Evolutionary conservation across 169 alveolate genomes (phyloP).

Genomic region (Cryptosporidium felis): DNA sequence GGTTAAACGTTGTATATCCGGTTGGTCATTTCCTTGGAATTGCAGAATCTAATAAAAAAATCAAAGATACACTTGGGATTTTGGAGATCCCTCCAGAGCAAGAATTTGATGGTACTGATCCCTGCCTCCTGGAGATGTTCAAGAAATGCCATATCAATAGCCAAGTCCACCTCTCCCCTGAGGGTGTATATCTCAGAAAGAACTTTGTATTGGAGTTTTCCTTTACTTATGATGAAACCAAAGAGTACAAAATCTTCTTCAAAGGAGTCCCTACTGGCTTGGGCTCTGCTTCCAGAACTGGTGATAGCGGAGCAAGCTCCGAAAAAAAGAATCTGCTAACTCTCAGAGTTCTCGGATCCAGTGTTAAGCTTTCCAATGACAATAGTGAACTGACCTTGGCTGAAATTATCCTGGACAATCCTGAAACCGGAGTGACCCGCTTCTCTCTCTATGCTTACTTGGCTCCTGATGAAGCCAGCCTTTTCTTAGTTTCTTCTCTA

Average conservation of each 20-base stretch:
- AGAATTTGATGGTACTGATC: background rate
- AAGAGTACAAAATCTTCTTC: conserved; percentile 5
- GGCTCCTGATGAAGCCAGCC: background rate
- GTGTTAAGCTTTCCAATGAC: background rate
- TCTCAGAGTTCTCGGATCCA: conserved; percentile 6
- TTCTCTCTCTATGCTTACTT: background rate
- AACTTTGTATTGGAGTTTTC: conserved; percentile 1
- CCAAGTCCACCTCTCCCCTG: conserved; percentile 28
- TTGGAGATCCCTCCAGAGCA: background rate
- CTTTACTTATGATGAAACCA: conserved; percentile 3
- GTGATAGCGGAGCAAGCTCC: background rate
- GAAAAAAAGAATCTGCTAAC: background rate
- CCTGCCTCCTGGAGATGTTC: conserved; percentile 37
- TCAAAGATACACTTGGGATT: background rate
- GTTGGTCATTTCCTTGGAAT: conserved; percentile 45
- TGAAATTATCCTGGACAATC: background rate
- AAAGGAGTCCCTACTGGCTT: background rate
- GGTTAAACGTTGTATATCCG: conserved; percentile 53
- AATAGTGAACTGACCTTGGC: conserved; percentile 18
- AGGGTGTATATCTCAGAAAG: background rate
- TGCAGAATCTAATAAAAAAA: background rate
- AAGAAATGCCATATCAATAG: conserved; percentile 7
- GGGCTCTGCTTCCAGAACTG: no score
- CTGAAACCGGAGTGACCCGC: background rate
- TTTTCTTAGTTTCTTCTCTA: background rate